Conservation (phyloP, 352 stramenopile species). For the Globisporangium yorkense region DNA sequence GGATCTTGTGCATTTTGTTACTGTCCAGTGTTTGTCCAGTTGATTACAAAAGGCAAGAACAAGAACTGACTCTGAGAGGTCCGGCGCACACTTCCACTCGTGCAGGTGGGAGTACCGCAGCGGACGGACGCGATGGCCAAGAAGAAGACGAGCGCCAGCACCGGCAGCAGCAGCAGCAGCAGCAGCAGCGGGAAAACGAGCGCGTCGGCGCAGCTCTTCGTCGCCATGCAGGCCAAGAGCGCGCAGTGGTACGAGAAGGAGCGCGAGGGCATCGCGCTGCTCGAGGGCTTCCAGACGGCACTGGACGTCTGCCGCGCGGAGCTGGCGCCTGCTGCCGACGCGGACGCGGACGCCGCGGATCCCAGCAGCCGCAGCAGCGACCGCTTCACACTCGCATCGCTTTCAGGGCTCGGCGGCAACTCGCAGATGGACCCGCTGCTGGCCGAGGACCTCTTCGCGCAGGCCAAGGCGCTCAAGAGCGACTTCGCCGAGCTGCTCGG, state of each 20-base stretch:
- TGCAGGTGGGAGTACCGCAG: too few relatives aligned
- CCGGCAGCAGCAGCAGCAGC: constrained; percentile 3
- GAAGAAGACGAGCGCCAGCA: constrained; percentile 26
- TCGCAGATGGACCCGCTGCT: constrained; percentile 61
- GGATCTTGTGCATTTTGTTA: constrained; percentile 1
- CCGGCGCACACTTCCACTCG: too few relatives aligned
- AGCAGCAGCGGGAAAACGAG: background rate
- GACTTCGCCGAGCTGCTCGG: constrained; percentile 47
- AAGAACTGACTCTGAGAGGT: too few relatives aligned
- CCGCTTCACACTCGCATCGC: constrained; percentile 6
- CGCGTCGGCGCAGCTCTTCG: constrained; percentile 24
- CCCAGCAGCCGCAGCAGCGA: background rate
- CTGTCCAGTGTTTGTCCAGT: too few relatives aligned
- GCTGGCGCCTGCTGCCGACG: background rate
- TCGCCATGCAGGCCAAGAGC: constrained; percentile 33
- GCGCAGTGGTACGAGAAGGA: constrained; percentile 54
- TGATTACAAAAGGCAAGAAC: too few relatives aligned
- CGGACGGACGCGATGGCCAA: constrained; percentile 21
- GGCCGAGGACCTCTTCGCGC: constrained; percentile 56
- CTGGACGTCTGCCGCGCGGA: constrained; percentile 34
- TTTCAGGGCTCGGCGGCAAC: constrained; percentile 27
- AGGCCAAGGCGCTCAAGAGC: constrained; percentile 41
- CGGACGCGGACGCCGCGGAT: background rate
- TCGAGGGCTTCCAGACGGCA: constrained; percentile 67
- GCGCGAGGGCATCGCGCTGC: constrained; percentile 53